Evolutionary conservation across 2,329 filamentous ascomycete genomes (phyloP), one percentile per base, ranked within the genome.

Genomic region (Aspergillus clavatus): DNA sequence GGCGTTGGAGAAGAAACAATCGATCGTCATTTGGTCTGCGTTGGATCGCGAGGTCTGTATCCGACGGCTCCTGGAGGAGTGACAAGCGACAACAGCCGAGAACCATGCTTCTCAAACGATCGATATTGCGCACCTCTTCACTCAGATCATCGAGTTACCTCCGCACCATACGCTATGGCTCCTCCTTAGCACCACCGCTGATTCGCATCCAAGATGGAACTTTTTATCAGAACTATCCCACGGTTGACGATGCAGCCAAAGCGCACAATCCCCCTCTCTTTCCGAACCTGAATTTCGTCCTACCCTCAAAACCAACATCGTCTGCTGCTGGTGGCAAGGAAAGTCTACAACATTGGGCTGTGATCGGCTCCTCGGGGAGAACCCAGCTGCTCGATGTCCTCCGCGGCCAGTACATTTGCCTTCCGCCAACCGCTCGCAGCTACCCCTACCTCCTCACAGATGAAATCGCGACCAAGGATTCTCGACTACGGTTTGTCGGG

Each of bases 341-440:
- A 4, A 65, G 53, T 3, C 49, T 69, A 11, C 78, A 86, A 54
- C 81, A 88, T 63, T 97, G 90, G 90, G 86, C 87, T 29, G 75
- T 98, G 29, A 75, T 97, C 21, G 89, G 89, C 0, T 82, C 88
- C 0, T 79, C 83, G 1, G 87, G 87, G 1, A 87, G 91, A 63
- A 94, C 89, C 0, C 86, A 86, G 0, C 83, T 98, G 45, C 75
- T 97, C 3, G 81, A 95, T 48, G 72, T 91, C 16, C 73, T 97
- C 7, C 77, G 83, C 24, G 91, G 90, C 7, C 79, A 84, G 46
- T 77, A 90, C 54, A 71, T 95, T 24, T 86, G 82, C 62, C 72
- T 86, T 5, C 91, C 91, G 4, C 84, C 89, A 0, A 78, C 74
- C 3, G 84, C 87, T 1, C 79, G 90, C 37, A 81, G 82, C 5